Evolutionary conservation across 1,284 basidiomycete genomes (phyloP), one percentile per base, ranked within the genome.

Genomic region (Rhodotorula sp.): DNA sequence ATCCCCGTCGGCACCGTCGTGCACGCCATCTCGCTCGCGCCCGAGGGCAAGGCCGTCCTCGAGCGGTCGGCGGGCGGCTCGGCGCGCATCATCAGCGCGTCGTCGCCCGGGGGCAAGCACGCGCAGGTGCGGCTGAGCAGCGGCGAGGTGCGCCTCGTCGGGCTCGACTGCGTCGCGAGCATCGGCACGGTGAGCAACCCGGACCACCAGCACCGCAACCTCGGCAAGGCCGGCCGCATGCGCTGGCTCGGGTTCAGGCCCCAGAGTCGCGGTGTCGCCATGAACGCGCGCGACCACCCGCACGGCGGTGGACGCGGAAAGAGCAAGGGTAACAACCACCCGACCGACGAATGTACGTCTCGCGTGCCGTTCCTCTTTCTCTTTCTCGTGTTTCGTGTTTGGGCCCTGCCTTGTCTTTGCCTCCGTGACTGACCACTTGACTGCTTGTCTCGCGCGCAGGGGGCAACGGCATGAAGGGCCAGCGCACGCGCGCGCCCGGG

Each of bases 301-400:
- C 94, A 94, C 82, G 96, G 96, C 84, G 96, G 96, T 85, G 95
- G 96, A 81, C 90, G 96, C 84, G 96, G 96, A 80, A 97, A 97
- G 84, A 92, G 90, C 71, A 98, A 98, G 87, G 92, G 92, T 75
- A 91, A 96, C 87, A 93, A 92, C 81, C 89, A 93, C 81, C 92
- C 93, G 8, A 88, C 91, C 27, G 71, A 73, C 53, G 64, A 64
- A 56, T 61, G 67, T 54, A 8, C 19, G 45, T 61, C 14, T 23
- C 45, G 49, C 45, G 21, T 27, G 27, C n/a, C 25, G 27, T 34
- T 2, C 52, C 25, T 23, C 19, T 34, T 25, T 14, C 25, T 41
- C 13, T 7, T 44, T 14, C 19, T 53, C 19, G 3, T 42, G 2
- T 34, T 34, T 7, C 52, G 19, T 23, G 12, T 34, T 25, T 5